Evolutionary conservation across 768 basidiomycete species (phyloP).

Genomic region (Epithele typhae): DNA sequence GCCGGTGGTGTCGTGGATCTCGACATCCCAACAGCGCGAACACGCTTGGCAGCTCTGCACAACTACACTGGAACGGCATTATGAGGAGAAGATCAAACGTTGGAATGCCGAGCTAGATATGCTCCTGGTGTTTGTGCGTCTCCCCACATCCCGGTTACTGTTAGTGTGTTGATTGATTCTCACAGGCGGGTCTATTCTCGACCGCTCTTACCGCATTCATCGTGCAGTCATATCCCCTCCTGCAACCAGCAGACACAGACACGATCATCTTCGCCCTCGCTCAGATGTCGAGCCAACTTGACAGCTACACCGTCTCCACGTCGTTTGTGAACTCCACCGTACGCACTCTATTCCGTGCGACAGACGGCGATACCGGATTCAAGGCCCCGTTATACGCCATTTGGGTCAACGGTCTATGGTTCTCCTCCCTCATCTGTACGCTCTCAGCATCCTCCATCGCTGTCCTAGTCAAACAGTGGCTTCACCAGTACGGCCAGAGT

Average conservation of each 20-base stretch:
- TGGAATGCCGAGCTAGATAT: constrained; percentile 15
- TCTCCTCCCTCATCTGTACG: constrained; percentile 19
- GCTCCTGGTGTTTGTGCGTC: constrained; percentile 14
- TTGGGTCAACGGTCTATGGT: constrained; percentile 21
- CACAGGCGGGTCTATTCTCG: constrained; percentile 16
- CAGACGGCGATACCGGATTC: background rate
- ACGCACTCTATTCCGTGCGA: background rate
- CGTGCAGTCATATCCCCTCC: constrained; percentile 8
- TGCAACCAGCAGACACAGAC: constrained; percentile 5
- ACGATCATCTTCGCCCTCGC: constrained; percentile 4
- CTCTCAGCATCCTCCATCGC: constrained; percentile 20
- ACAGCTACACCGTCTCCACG: background rate
- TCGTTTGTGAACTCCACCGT: background rate
- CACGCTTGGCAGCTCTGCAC: constrained; percentile 10
- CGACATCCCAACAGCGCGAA: constrained; percentile 2
- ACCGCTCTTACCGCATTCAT: constrained; percentile 14
- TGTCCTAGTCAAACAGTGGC: constrained; percentile 25
- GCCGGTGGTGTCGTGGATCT: background rate
- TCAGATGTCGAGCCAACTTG: constrained; percentile 7
- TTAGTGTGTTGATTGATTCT: background rate
- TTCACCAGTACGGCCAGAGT: constrained; percentile 12
- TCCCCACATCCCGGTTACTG: no score
- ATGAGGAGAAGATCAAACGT: constrained; percentile 6
- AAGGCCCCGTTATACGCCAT: constrained; percentile 2
- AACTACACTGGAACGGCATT: constrained; percentile 1